Base-by-base conservation (phyloP, 164 flowering plant genomes). In the Santalum album region DNA sequence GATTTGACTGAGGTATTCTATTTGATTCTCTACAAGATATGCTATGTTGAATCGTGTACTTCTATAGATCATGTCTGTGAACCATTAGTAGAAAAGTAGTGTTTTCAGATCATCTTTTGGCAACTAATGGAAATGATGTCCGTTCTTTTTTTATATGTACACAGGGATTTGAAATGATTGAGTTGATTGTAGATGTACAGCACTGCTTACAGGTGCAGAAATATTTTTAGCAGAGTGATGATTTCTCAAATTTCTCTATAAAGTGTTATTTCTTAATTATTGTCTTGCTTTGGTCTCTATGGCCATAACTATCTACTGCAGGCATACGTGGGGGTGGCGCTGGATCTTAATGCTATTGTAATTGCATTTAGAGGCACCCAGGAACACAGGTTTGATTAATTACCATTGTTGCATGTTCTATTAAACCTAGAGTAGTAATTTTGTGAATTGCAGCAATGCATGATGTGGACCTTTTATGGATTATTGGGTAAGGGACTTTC, bases 311-410 rank as follows among this genome's bases (percentile, higher is more conserved):
- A 27, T 40, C 22, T 19, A 12, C 18, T 75, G 38, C 76, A 94
- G 97, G 90, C 83, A 64, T 94, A 69, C 85, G 96, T 94, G 64
- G 99, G 99, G 43, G 83, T 90, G 34, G 87, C 95, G 29, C 50
- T 69, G 55, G 82, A 87, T 76, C 84, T 82, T 39, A 80, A 87
- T 70, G 83, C 99, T 27, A 65, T 81, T 55, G 72, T 94, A 22
- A 82, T 94, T 74, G 97, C 99, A 25, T 90, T 94, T 62, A 75
- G 99, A 61, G 99, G 99, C 53, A 94, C 97, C 60, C 92, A 94
- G 34, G 99, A 87, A 60, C 70, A 72, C 74, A 94, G 97, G 99
- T 84, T 71, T 57, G 35, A 21, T 19, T 26, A 16, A 29, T 26
- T 26, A n/a, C 32, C 17, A 17, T 62, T 16, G 27, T 25, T 23